Evolutionary conservation across 2,329 filamentous ascomycete species (phyloP).

Genomic region (Hypomyces perniciosus): DNA sequence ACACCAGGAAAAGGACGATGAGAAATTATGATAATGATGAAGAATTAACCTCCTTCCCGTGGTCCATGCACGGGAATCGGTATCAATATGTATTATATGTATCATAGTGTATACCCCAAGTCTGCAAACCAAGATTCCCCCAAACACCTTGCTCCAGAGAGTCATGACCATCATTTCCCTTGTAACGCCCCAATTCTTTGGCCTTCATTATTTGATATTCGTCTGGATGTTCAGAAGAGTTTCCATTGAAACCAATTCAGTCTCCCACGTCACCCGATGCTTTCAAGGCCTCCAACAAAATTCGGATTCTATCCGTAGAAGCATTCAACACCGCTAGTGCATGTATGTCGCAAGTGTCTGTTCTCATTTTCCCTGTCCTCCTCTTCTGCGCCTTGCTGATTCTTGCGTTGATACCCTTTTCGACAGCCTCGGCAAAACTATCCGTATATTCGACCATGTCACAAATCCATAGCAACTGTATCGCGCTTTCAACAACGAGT

Average conservation of each 20-base stretch:
- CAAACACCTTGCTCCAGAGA: slow-evolving; percentile 9
- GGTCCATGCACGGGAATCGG: background rate
- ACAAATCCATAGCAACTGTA: slow-evolving; percentile 45
- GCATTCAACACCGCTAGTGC: slow-evolving; percentile 39
- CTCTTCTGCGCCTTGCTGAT: slow-evolving; percentile 41
- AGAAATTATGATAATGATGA: slow-evolving; percentile 3
- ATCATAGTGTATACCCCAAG: slow-evolving; percentile 15
- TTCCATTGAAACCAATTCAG: slow-evolving; percentile 5
- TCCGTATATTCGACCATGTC: slow-evolving; percentile 30
- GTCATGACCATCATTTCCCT: background rate
- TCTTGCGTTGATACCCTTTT: slow-evolving; percentile 44
- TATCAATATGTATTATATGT: slow-evolving; percentile 7
- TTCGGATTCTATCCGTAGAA: slow-evolving; percentile 38
- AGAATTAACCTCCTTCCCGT: background rate
- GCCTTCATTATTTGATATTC: too few relatives aligned
- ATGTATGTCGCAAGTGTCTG: slow-evolving; percentile 32
- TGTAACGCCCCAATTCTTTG: background rate
- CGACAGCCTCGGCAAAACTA: slow-evolving; percentile 34
- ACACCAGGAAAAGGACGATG: slow-evolving; percentile 29
- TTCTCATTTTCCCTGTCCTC: slow-evolving; percentile 28
- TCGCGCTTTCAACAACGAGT: slow-evolving; percentile 58
- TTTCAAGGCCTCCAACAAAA: slow-evolving; percentile 33
- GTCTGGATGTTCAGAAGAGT: too few relatives aligned
- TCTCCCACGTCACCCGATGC: slow-evolving; percentile 15
- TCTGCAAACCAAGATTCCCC: background rate